These are phyloP conservation scores for Kodamaea nitidulidarum DNA, from an alignment of 805 yeast species.

Conservation along the genomic window DNA sequence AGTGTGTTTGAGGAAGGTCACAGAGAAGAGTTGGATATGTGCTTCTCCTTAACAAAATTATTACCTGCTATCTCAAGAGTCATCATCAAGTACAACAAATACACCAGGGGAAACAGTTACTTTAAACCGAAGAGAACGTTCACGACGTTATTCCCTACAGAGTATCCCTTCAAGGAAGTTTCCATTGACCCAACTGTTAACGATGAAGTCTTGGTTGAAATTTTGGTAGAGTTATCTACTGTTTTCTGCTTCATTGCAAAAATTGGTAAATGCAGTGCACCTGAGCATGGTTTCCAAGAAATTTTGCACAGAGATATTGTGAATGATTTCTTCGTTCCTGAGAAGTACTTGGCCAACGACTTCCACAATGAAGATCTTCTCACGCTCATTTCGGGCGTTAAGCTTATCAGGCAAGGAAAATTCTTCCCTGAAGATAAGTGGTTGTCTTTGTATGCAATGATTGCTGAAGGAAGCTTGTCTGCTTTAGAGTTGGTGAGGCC, in stretches of 20 bases:
- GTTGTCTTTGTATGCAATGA: conserved; percentile 61
- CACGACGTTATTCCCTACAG: conserved; percentile 64
- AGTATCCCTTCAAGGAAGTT: conserved; percentile 57
- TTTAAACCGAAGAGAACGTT: conserved; percentile 61
- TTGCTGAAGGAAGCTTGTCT: conserved; percentile 53
- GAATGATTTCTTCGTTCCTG: conserved; percentile 39
- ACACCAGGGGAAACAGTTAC: conserved; percentile 42
- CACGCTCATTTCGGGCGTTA: conserved; percentile 46
- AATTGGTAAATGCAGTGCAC: conserved; percentile 41
- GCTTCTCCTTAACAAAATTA: conserved; percentile 48
- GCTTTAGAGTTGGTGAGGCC: conserved; percentile 52
- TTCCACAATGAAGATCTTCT: conserved; percentile 43
- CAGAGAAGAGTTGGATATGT: conserved; percentile 32
- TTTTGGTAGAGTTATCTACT: conserved; percentile 63
- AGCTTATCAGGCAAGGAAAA: conserved; percentile 48
- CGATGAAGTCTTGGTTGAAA: conserved; percentile 66
- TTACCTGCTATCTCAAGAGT: conserved; percentile 52
- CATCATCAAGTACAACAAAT: conserved; percentile 50
- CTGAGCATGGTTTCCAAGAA: conserved; percentile 39
- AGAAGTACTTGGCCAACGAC: conserved; percentile 36
- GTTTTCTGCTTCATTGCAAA: conserved; percentile 55
- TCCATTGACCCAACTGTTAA: conserved; percentile 73
- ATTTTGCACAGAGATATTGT: conserved; percentile 31
- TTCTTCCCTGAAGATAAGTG: conserved; percentile 69
- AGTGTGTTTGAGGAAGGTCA: conserved; percentile 24